Evolutionary conservation across 805 yeast genomes (phyloP).

Genomic region (Pichia scutulata): DNA sequence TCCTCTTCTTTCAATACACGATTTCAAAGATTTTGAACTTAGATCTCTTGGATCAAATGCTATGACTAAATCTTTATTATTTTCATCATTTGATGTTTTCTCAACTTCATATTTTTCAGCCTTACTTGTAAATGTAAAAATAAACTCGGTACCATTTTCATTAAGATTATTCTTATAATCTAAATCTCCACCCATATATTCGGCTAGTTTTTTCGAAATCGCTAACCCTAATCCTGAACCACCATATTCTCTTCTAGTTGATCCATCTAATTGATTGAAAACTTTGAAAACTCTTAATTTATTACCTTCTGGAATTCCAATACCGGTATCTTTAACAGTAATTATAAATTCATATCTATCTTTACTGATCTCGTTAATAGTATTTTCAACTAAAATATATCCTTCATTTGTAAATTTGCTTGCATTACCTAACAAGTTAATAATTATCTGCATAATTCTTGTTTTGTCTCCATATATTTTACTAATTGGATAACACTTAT

Average conservation of each 20-base stretch:
- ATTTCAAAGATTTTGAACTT: constrained; percentile 27
- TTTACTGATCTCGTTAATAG: constrained; percentile 24
- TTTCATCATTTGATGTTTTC: background rate
- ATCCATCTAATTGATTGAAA: constrained; percentile 50
- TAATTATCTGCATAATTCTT: constrained; percentile 42
- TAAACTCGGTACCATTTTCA: constrained; percentile 40
- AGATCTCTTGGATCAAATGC: constrained; percentile 29
- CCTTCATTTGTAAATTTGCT: constrained; percentile 43
- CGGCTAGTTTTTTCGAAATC: constrained; percentile 79
- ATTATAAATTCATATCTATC: constrained; percentile 34
- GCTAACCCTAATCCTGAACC: constrained; percentile 69
- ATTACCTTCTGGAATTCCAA: constrained; percentile 39
- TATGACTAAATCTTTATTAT: constrained; percentile 16
- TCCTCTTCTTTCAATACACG: constrained; percentile 30
- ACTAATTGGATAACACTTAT: constrained; percentile 33
- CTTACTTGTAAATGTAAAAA: constrained; percentile 30
- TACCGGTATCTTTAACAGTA: constrained; percentile 43
- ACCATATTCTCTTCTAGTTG: constrained; percentile 42
- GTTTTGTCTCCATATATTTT: constrained; percentile 41
- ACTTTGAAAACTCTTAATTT: constrained; percentile 42
- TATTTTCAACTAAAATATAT: constrained; percentile 31
- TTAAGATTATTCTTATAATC: constrained; percentile 36
- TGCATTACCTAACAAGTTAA: constrained; percentile 47
- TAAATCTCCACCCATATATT: constrained; percentile 57
- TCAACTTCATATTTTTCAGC: constrained; percentile 7